Evolutionary conservation across 768 basidiomycete species (phyloP).

Genomic region (Trametes maxima): DNA sequence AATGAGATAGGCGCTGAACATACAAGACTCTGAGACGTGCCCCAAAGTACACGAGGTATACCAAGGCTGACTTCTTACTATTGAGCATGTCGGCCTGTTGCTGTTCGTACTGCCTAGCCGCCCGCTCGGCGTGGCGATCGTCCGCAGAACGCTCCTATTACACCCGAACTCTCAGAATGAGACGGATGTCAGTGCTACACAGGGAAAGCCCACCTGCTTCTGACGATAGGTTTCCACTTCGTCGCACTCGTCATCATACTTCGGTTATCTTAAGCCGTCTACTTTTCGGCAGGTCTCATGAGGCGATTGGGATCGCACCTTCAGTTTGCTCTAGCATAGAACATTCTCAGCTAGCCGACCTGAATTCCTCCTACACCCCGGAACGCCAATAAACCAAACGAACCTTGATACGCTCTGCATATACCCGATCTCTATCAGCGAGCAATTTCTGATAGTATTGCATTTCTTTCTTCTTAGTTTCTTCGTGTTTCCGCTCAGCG

Average conservation of each 20-base stretch:
- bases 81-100: slow-evolving; percentile 78
- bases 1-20: slow-evolving; percentile 65
- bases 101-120: slow-evolving; percentile 73
- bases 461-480: slow-evolving; percentile 73
- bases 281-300: background rate
- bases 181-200: background rate
- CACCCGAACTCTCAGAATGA: background rate
- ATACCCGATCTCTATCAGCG: slow-evolving; percentile 67
- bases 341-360: background rate
- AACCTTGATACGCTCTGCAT: slow-evolving; percentile 72
- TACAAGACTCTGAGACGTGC: background rate
- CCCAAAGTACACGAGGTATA: background rate
- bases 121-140: slow-evolving; percentile 76
- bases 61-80: slow-evolving; percentile 67
- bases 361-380: slow-evolving; percentile 7
- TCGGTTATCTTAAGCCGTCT: slow-evolving; percentile 1
- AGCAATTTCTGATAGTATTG: slow-evolving; percentile 72
- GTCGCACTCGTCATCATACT: slow-evolving; percentile 82
- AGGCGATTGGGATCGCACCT: slow-evolving; percentile 41
- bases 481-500: slow-evolving; percentile 65
- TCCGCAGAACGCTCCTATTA: slow-evolving; percentile 64
- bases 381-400: slow-evolving; percentile 9
- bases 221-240: slow-evolving; percentile 75
- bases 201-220: slow-evolving; percentile 61
- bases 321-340: slow-evolving; percentile 56